These are phyloP conservation scores for Orobanche coerulescens DNA, from an alignment of 257 asterid species.

Conservation along the genomic window DNA sequence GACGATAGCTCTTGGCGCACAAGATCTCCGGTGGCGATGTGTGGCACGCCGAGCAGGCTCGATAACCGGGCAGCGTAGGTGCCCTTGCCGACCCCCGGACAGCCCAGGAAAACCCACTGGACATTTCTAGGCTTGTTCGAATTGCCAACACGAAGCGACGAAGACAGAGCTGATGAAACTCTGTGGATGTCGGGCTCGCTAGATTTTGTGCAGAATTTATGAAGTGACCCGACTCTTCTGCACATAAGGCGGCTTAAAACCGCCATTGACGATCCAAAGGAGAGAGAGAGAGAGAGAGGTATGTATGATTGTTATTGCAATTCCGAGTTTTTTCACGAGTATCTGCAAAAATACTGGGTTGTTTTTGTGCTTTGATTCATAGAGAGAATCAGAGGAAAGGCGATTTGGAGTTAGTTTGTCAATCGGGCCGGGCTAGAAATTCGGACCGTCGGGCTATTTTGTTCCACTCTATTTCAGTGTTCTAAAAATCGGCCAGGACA, in stretches of 20 bases:
- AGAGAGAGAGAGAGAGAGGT: background rate
- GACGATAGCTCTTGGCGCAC: constrained; percentile 83
- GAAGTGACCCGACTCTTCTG: constrained; percentile 25
- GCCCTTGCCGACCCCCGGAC: constrained; percentile 98
- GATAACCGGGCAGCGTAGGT: constrained; percentile 88
- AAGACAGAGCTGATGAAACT: constrained; percentile 35
- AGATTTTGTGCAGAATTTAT: constrained; percentile 36
- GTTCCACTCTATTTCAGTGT: too few relatives aligned
- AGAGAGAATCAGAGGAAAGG: background rate
- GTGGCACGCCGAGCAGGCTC: constrained; percentile 71
- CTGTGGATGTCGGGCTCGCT: constrained; percentile 22
- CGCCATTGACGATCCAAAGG: constrained; percentile 46
- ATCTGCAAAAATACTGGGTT: background rate
- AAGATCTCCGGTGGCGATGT: constrained; percentile 94
- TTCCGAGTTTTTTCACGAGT: background rate
- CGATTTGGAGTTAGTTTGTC: background rate
- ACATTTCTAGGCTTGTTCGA: constrained; percentile 49
- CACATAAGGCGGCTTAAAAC: constrained; percentile 53
- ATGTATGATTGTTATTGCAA: too few relatives aligned
- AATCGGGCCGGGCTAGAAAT: too few relatives aligned
- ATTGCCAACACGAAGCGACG: constrained; percentile 22
- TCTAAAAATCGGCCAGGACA: too few relatives aligned
- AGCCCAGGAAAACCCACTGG: constrained; percentile 93
- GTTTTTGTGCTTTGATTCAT: background rate
- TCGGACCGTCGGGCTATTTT: too few relatives aligned